Percentiles rank a stretch among this genome's conserved stretches.
Evolutionary conservation across 352 stramenopile genomes (phyloP).

Genomic region (Pythium guiyangense): DNA sequence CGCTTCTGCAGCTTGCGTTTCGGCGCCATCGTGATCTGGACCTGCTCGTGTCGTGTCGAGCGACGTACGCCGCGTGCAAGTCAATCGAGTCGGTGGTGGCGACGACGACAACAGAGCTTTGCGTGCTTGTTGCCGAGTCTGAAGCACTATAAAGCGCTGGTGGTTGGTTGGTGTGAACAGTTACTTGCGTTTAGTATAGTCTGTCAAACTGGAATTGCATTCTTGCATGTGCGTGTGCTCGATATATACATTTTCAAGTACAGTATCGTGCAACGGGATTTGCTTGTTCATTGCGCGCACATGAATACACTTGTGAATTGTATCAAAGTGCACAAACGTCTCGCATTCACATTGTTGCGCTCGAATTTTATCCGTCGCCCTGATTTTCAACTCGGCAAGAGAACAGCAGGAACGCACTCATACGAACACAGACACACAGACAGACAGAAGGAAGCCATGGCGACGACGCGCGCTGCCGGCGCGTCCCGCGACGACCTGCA

Average conservation of each 20-base stretch:
- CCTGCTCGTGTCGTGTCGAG: too few species aligned
- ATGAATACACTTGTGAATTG: not conserved
- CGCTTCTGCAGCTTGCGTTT: conserved; percentile 65
- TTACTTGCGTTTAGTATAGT: not conserved
- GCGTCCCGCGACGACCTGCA: conserved; percentile 43
- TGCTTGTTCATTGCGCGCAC: too few species aligned
- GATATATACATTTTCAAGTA: not conserved
- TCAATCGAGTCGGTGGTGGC: not conserved
- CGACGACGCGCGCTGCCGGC: conserved; percentile 1
- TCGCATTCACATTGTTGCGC: not conserved
- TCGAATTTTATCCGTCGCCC: not conserved
- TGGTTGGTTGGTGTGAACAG: not conserved
- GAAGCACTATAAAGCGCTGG: not conserved
- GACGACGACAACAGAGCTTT: not conserved
- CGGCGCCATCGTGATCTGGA: conserved; percentile 43
- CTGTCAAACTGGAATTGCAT: not conserved
- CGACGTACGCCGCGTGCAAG: too few species aligned
- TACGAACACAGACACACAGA: too few species aligned
- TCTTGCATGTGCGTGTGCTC: not conserved
- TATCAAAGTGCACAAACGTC: not conserved
- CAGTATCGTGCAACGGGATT: not conserved
- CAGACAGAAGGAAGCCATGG: conserved; percentile 8
- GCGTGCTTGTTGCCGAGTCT: too few species aligned
- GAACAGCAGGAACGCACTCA: conserved; percentile 2
- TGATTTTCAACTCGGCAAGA: not conserved